phyloP scores from a whole-genome alignment of 345 rosid genomes.

The Reutealis trisperma region DNA sequence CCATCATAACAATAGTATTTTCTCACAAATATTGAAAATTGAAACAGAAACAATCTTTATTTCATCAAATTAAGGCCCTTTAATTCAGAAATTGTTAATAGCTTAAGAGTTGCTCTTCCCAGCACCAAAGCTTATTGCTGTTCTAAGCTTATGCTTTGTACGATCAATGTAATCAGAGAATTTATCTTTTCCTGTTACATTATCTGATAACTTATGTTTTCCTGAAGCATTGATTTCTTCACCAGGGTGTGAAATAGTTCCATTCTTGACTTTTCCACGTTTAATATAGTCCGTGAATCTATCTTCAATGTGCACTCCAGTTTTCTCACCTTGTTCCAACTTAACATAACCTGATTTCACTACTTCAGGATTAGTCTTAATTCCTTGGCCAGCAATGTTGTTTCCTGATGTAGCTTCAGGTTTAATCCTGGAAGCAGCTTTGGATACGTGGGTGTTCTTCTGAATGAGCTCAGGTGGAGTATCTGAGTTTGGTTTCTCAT shows the following conservation, averaged over 20 bases:
- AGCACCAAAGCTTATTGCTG: conserved; percentile 17
- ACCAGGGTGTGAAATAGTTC: conserved; percentile 20
- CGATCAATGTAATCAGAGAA: conserved; percentile 31
- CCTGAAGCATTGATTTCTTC: conserved; percentile 11
- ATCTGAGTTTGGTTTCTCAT: conserved; percentile 9
- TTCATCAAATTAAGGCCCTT: neutral
- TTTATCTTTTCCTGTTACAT: conserved; percentile 13
- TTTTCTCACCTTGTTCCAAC: conserved; percentile 7
- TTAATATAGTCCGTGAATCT: conserved; percentile 28
- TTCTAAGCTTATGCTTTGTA: conserved; percentile 31
- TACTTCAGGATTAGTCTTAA: neutral
- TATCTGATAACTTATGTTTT: neutral
- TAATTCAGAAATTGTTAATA: neutral
- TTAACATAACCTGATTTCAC: neutral
- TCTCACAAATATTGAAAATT: neutral
- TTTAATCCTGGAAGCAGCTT: conserved; percentile 8
- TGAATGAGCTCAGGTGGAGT: neutral
- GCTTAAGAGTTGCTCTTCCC: conserved; percentile 22
- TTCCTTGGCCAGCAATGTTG: neutral
- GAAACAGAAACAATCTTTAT: conserved; percentile 6
- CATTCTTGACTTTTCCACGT: conserved; percentile 29
- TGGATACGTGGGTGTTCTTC: neutral
- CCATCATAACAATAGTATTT: too few species aligned
- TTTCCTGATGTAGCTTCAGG: neutral
- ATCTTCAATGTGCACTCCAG: conserved; percentile 25